These are phyloP conservation scores for Lathyrus tuberosus DNA, from an alignment of 306 rosid species.

Conservation along the genomic window DNA sequence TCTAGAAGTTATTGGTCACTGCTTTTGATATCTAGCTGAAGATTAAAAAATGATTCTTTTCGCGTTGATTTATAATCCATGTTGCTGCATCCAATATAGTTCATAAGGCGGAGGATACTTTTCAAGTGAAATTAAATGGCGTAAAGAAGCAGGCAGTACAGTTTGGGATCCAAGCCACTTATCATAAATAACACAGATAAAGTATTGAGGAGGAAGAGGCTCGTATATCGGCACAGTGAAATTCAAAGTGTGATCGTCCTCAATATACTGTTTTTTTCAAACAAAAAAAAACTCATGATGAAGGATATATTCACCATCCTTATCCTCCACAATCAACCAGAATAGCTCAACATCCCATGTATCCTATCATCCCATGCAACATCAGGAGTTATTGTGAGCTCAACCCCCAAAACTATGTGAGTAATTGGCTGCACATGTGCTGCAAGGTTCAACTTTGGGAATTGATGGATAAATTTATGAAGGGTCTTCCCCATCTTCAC, in stretches of 20 bases:
- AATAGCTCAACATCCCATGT: conserved; percentile 93
- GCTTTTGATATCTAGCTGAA: too few relatives aligned
- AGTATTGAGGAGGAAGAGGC: conserved; percentile 91
- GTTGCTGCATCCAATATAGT: conserved; percentile 81
- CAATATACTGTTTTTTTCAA: conserved; percentile 85
- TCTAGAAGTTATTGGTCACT: too few relatives aligned
- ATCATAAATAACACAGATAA: conserved; percentile 88
- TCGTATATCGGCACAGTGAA: conserved; percentile 88
- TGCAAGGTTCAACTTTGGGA: conserved; percentile 86
- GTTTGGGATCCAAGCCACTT: conserved; percentile 94
- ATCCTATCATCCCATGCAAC: conserved; percentile 94
- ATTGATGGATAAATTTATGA: conserved; percentile 81
- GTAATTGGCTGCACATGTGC: conserved; percentile 99
- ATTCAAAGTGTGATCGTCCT: conserved; percentile 87
- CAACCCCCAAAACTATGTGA: conserved; percentile 86
- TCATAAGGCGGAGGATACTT: conserved; percentile 97
- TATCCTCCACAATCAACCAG: conserved; percentile 97
- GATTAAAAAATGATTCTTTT: too few relatives aligned
- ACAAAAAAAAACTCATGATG: conserved; percentile 87
- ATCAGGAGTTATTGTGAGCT: conserved; percentile 88
- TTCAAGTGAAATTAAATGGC: conserved; percentile 85
- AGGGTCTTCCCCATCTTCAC: conserved; percentile 90
- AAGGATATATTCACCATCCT: conserved; percentile 82
- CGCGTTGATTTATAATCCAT: too few relatives aligned
- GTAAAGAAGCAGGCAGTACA: conserved; percentile 89